Percentiles rank a stretch among this genome's conserved stretches.
These are phyloP conservation scores for Solanum etuberosum DNA, from an alignment of 257 asterid genomes.

Conservation along the genomic window DNA sequence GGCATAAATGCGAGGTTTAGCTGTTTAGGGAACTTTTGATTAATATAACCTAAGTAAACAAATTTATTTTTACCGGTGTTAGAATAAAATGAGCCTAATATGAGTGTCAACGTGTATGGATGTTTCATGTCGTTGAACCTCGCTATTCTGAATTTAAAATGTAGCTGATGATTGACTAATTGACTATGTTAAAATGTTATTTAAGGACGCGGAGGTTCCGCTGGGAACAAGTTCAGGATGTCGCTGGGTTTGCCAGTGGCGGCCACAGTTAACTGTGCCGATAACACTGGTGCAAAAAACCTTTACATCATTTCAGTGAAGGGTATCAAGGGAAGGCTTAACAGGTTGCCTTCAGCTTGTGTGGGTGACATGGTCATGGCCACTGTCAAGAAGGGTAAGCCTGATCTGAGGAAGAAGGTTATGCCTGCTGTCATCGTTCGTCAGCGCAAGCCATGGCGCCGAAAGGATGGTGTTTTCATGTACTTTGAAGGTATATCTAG, in stretches of 20 bases:
- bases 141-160: not conserved
- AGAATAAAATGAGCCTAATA: not conserved
- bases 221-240: constrained; percentile 70
- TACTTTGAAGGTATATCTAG: constrained; percentile 47
- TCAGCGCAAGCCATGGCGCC: constrained; percentile 68
- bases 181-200: not conserved
- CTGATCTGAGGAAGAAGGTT: constrained; percentile 64
- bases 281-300: constrained; percentile 55
- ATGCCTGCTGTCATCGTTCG: constrained; percentile 64
- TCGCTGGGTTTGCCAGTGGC: constrained; percentile 71
- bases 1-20: not conserved
- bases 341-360: constrained; percentile 62
- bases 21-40: not conserved
- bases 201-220: constrained; percentile 59
- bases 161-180: not conserved
- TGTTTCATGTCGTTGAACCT: not conserved
- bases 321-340: constrained; percentile 58
- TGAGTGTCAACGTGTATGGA: not conserved
- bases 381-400: constrained; percentile 68
- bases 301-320: constrained; percentile 61
- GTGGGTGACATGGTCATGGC: constrained; percentile 79
- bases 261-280: constrained; percentile 61
- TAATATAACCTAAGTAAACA: not conserved
- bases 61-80: not conserved
- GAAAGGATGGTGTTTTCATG: constrained; percentile 75